phyloP scores from a whole-genome alignment of 208 protist species.

The Trypanosoma caninum region DNA sequence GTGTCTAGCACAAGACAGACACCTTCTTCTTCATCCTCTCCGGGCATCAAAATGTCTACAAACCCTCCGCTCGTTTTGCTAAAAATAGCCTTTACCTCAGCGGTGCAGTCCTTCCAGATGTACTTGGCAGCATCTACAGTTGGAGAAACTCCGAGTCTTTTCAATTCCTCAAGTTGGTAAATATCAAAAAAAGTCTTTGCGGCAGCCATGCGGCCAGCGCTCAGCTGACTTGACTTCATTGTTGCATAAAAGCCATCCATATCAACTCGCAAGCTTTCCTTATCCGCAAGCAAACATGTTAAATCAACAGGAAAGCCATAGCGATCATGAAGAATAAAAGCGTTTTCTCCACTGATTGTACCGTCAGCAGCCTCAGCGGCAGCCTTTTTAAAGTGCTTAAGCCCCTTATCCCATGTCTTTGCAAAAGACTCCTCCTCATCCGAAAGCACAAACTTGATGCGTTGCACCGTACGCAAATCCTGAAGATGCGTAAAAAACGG shows the following conservation, averaged over 20 bases:
- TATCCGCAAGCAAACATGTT: conserved; percentile 96
- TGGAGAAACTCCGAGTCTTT: conserved; percentile 56
- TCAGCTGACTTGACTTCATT: conserved; percentile 81
- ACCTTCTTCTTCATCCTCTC: conserved; percentile 40
- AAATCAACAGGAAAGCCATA: conserved; percentile 99
- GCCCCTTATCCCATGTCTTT: conserved; percentile 94
- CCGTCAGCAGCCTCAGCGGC: conserved; percentile 66
- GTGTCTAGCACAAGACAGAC: conserved; percentile 92
- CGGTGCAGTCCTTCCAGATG: conserved; percentile 79
- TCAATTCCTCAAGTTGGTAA: conserved; percentile 84
- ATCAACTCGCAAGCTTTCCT: conserved; percentile 89
- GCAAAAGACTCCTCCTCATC: conserved; percentile 97
- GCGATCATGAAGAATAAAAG: conserved; percentile 94
- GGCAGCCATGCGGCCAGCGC: conserved; percentile 50
- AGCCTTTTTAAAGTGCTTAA: conserved; percentile 91
- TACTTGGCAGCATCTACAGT: conserved; percentile 97
- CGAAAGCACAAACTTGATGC: conserved; percentile 87
- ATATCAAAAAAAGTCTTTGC: conserved; percentile 85
- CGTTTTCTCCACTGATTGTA: conserved; percentile 83
- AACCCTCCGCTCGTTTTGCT: conserved; percentile 69
- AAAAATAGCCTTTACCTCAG: conserved; percentile 82
- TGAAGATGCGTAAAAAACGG: conserved; percentile 94
- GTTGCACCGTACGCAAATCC: conserved; percentile 67
- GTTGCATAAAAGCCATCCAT: conserved; percentile 79
- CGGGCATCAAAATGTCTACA: conserved; percentile 52